A percentile compares a stretch with the other conserved stretches of the same genome.
phyloP scores from a whole-genome alignment of 495 filamentous ascomycete species.

The Rhizodiscina lignyota region DNA sequence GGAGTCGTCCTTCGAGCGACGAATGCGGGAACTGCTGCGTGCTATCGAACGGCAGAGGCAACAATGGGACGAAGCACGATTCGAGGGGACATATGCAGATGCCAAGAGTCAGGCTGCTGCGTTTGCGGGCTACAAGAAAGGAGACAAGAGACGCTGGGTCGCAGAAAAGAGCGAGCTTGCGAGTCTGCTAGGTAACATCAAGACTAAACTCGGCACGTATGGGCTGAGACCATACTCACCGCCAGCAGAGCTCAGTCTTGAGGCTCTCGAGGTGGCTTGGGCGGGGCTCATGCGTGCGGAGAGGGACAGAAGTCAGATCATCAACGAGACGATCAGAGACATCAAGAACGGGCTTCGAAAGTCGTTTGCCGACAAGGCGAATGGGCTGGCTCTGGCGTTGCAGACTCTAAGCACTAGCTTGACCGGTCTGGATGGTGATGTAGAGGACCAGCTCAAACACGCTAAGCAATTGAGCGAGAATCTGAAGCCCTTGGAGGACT shows the following conservation, averaged over 20 bases:
- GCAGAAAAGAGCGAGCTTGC: slow-evolving; percentile 93
- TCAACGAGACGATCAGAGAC: slow-evolving; percentile 96
- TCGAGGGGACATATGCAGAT: slow-evolving; percentile 84
- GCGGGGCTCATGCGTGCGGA: slow-evolving; percentile 58
- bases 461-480: slow-evolving; percentile 65
- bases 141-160: slow-evolving; percentile 83
- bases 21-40: slow-evolving; percentile 65
- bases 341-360: slow-evolving; percentile 91
- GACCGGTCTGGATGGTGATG: slow-evolving; percentile 84
- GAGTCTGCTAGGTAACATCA: slow-evolving; percentile 91
- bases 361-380: slow-evolving; percentile 88
- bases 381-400: slow-evolving; percentile 87
- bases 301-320: slow-evolving; percentile 71
- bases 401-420: slow-evolving; percentile 88
- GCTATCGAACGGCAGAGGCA: slow-evolving; percentile 56
- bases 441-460: slow-evolving; percentile 82
- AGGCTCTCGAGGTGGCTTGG: slow-evolving; percentile 74
- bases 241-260: slow-evolving; percentile 59
- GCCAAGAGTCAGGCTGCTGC: slow-evolving; percentile 71
- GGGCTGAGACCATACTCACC: slow-evolving; percentile 80
- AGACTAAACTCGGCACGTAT: slow-evolving; percentile 93
- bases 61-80: slow-evolving; percentile 59
- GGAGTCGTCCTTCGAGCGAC: slow-evolving; percentile 84
- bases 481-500: slow-evolving; percentile 72
- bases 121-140: slow-evolving; percentile 77